These are phyloP conservation scores for Aspergillus bertholletiae DNA, from an alignment of 495 filamentous ascomycete genomes.

Conservation along the genomic window DNA sequence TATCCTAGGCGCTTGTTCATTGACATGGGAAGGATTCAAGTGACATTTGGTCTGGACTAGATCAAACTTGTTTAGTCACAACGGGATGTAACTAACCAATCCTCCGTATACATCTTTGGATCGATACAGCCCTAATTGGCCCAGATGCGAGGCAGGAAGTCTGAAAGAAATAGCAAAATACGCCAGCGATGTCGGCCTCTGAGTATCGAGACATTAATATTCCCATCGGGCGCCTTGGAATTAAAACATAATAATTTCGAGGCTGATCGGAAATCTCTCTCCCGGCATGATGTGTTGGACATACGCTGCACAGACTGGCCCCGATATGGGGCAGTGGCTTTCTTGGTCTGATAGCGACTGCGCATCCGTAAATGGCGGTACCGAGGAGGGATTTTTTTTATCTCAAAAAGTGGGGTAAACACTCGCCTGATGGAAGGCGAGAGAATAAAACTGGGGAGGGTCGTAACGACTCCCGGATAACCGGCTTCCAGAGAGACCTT, in stretches of 20 bases:
- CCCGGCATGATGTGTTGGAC: constrained; percentile 8
- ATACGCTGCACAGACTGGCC: constrained; percentile 4
- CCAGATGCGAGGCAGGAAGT: neutral
- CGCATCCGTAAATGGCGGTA: neutral
- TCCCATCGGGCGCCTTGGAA: neutral
- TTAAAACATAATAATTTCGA: neutral
- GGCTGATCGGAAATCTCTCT: neutral
- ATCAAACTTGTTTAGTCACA: constrained; percentile 1
- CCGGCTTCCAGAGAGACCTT: constrained; percentile 3
- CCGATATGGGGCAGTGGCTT: neutral
- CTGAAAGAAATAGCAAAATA: neutral
- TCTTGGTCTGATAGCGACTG: neutral
- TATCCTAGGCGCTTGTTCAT: neutral
- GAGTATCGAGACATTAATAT: neutral
- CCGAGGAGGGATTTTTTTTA: constrained; percentile 4
- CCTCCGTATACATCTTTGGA: neutral
- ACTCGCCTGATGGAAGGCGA: neutral
- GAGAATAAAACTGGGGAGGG: neutral
- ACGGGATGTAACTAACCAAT: neutral
- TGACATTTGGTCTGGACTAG: neutral
- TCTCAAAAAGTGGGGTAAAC: constrained; percentile 8
- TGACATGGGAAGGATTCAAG: neutral
- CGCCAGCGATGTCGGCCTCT: neutral
- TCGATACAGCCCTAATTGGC: neutral
- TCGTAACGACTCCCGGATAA: constrained; percentile 1